phyloP scores from a whole-genome alignment of 2,329 filamentous ascomycete species.

The Pyricularia pennisetigena region DNA sequence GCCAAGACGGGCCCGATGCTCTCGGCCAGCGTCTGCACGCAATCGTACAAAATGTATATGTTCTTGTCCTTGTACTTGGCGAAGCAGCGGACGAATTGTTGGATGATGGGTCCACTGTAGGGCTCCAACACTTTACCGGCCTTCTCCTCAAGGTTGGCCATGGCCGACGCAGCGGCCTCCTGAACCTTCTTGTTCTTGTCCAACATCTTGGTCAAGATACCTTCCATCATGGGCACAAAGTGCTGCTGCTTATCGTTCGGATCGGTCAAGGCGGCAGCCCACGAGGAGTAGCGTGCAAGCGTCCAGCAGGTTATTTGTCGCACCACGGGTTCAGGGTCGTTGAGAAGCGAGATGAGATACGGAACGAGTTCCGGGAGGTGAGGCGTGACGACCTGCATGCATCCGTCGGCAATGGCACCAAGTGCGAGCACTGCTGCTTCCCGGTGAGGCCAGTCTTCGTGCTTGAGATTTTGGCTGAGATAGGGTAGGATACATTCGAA shows the following conservation, averaged over 20 bases:
- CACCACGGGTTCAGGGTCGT: constrained; percentile 81
- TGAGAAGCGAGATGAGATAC: constrained; percentile 78
- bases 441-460: constrained; percentile 81
- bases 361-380: constrained; percentile 85
- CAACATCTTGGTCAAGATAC: constrained; percentile 87
- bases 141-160: constrained; percentile 92
- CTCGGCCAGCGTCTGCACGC: constrained; percentile 92
- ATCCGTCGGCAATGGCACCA: constrained; percentile 90
- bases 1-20: constrained; percentile 75
- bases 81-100: constrained; percentile 89
- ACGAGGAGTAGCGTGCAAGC: constrained; percentile 82
- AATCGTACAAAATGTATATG: constrained; percentile 98
- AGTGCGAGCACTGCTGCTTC: constrained; percentile 92
- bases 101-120: constrained; percentile 83
- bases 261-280: constrained; percentile 71
- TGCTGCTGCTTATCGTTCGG: constrained; percentile 60
- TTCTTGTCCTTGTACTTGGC: constrained; percentile 95
- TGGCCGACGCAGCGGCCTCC: constrained; percentile 89
- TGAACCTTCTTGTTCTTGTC: constrained; percentile 98
- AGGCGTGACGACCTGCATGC: constrained; percentile 79
- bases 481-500: constrained; percentile 92
- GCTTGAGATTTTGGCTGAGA: constrained; percentile 78
- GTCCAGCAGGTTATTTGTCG: constrained; percentile 98
- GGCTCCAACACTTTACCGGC: constrained; percentile 71
- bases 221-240: constrained; percentile 96